phyloP scores from a whole-genome alignment of 306 rosid genomes.

The Canavalia gladiata region DNA sequence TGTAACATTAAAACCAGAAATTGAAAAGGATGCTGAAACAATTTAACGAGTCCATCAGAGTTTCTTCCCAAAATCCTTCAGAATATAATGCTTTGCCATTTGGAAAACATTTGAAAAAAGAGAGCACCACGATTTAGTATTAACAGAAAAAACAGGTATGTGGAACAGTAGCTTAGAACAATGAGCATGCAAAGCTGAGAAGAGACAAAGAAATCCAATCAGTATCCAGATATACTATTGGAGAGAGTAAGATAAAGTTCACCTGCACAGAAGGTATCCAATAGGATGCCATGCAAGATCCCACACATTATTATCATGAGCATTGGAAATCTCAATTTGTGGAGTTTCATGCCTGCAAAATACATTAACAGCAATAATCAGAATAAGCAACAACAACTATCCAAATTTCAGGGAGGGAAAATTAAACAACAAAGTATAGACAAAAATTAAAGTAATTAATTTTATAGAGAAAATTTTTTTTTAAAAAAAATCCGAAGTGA shows the following conservation, averaged over 20 bases:
- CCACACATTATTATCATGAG: constrained; percentile 97
- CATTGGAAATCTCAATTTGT: constrained; percentile 86
- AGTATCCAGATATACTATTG: constrained; percentile 24
- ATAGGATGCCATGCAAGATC: constrained; percentile 99
- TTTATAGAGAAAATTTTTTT: background rate
- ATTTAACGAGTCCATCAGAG: background rate
- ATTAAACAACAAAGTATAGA: background rate
- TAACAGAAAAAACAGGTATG: constrained; percentile 24
- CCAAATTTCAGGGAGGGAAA: background rate
- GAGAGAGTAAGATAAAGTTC: constrained; percentile 38
- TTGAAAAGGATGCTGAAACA: constrained; percentile 19
- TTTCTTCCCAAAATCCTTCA: constrained; percentile 13
- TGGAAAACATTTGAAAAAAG: constrained; percentile 9
- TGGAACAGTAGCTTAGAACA: constrained; percentile 20
- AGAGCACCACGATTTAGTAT: constrained; percentile 3
- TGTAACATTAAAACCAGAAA: constrained; percentile 1
- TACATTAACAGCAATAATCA: constrained; percentile 43
- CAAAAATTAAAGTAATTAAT: constrained; percentile 25
- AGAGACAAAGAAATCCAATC: constrained; percentile 29
- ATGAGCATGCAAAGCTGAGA: constrained; percentile 6
- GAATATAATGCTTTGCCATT: constrained; percentile 5
- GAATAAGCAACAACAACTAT: constrained; percentile 36
- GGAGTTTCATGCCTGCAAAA: constrained; percentile 91
- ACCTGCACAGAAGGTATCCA: constrained; percentile 99
- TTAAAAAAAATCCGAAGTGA: background rate